phyloP scores from a whole-genome alignment of 2,329 filamentous ascomycete genomes.

The Aspergillus proliferans region DNA sequence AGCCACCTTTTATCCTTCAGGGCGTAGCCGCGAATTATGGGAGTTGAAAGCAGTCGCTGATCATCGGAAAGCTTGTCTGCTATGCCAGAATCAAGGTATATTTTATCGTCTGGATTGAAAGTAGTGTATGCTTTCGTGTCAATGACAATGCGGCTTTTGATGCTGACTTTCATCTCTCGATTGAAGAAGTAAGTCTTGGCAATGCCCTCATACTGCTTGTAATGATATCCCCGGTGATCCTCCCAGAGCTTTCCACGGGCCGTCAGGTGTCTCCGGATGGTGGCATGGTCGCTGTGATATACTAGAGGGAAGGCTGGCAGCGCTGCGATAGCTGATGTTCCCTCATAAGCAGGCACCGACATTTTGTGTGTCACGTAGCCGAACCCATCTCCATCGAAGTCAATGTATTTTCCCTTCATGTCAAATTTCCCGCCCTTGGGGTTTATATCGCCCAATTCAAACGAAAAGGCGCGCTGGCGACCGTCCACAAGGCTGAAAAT shows the following conservation, averaged over 20 bases:
- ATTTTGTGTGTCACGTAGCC: conserved; percentile 6
- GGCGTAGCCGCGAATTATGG: conserved; percentile 44
- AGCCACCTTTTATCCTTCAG: conserved; percentile 36
- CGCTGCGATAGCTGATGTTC: conserved; percentile 38
- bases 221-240: conserved; percentile 43
- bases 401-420: conserved; percentile 9
- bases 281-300: conserved; percentile 37
- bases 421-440: conserved; percentile 6
- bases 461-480: conserved; percentile 7
- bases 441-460: background rate
- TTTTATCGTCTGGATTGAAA: conserved; percentile 39
- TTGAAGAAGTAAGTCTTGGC: conserved; percentile 24
- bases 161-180: conserved; percentile 19
- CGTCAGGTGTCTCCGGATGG: conserved; percentile 36
- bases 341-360: conserved; percentile 8
- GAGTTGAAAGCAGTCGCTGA: conserved; percentile 37
- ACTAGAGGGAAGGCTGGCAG: conserved; percentile 41
- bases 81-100: conserved; percentile 14
- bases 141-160: conserved; percentile 48
- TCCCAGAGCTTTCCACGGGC: conserved; percentile 44
- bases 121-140: conserved; percentile 46
- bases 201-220: conserved; percentile 45
- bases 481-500: conserved; percentile 7
- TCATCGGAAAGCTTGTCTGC: conserved; percentile 32
- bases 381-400: conserved; percentile 16